These are phyloP conservation scores for Aspergillus jensenii DNA, from an alignment of 2,329 filamentous ascomycete species.

Conservation along the genomic window DNA sequence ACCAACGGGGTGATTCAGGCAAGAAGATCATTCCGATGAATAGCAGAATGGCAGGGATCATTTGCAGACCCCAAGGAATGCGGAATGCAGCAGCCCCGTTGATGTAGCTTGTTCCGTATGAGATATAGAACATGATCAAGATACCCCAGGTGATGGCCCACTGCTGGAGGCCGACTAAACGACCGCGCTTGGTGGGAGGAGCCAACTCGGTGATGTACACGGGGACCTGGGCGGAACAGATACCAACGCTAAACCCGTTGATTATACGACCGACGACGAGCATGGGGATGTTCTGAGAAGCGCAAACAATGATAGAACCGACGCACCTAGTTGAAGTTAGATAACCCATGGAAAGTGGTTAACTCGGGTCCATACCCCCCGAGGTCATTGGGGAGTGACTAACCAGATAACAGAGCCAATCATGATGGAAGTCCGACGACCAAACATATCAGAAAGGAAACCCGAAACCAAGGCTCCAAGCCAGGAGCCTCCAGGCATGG, in stretches of 20 bases:
- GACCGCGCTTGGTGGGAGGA: conserved; percentile 54
- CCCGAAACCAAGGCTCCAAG: conserved; percentile 58
- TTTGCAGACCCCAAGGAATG: conserved; percentile 66
- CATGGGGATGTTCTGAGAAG: conserved; percentile 67
- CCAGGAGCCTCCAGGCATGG: conserved; percentile 73
- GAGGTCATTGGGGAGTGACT: conserved; percentile 2
- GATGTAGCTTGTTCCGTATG: conserved; percentile 62
- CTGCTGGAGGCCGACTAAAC: conserved; percentile 70
- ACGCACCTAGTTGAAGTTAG: conserved; percentile 42
- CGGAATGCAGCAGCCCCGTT: conserved; percentile 59
- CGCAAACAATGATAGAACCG: conserved; percentile 61
- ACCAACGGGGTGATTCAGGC: conserved; percentile 63
- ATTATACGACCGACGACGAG: conserved; percentile 69
- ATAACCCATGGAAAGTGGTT: neutral
- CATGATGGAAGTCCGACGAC: conserved; percentile 55
- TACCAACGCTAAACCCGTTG: conserved; percentile 72
- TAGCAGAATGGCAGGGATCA: conserved; percentile 60
- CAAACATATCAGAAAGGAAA: conserved; percentile 57
- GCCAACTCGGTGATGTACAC: conserved; percentile 70
- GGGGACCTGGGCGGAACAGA: conserved; percentile 69
- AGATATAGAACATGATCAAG: conserved; percentile 68
- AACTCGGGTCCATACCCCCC: no score
- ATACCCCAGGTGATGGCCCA: conserved; percentile 74
- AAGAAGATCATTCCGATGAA: conserved; percentile 52
- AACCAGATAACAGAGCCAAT: conserved; percentile 54